These are phyloP conservation scores for Emericellopsis atlantica DNA, from an alignment of 2,329 filamentous ascomycete species.

Conservation along the genomic window DNA sequence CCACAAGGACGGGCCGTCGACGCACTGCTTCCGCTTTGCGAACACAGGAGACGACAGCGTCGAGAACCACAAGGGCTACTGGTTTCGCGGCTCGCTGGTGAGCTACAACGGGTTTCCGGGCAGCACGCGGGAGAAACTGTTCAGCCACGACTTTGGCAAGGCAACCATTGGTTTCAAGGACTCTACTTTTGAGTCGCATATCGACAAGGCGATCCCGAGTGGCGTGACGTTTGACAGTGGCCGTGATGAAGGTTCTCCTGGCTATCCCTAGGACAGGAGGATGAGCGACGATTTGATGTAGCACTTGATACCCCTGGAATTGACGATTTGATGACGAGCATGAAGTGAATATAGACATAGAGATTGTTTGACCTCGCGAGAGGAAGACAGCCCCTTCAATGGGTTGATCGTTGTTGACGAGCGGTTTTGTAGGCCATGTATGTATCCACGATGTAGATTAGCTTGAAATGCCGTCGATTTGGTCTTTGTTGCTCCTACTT, in stretches of 20 bases:
- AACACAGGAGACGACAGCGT: slow-evolving; percentile 9
- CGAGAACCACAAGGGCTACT: slow-evolving; percentile 20
- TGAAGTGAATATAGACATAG: no score
- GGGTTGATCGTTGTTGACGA: slow-evolving; percentile 32
- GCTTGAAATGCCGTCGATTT: no score
- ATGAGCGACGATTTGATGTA: no score
- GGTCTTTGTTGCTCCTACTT: no score
- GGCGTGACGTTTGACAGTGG: slow-evolving; percentile 4
- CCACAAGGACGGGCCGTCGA: slow-evolving; percentile 20
- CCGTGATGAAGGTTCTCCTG: slow-evolving; percentile 4
- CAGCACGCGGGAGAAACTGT: slow-evolving; percentile 2
- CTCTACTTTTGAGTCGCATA: neutral
- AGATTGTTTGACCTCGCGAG: slow-evolving; percentile 18
- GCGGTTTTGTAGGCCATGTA: slow-evolving; percentile 4
- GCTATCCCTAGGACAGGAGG: neutral
- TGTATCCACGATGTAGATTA: no score
- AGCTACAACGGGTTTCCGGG: slow-evolving; percentile 17
- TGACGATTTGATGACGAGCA: no score
- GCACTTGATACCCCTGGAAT: no score
- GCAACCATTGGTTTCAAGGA: slow-evolving; percentile 6
- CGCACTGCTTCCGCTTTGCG: slow-evolving; percentile 22
- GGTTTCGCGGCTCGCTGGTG: slow-evolving; percentile 18
- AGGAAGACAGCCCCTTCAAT: slow-evolving; percentile 28
- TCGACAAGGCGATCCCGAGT: slow-evolving; percentile 3
- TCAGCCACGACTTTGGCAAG: slow-evolving; percentile 5